A percentile compares a stretch with the other conserved stretches of the same genome.
phyloP scores from a whole-genome alignment of 805 yeast genomes.

The Yamadazyma tumulicola region DNA sequence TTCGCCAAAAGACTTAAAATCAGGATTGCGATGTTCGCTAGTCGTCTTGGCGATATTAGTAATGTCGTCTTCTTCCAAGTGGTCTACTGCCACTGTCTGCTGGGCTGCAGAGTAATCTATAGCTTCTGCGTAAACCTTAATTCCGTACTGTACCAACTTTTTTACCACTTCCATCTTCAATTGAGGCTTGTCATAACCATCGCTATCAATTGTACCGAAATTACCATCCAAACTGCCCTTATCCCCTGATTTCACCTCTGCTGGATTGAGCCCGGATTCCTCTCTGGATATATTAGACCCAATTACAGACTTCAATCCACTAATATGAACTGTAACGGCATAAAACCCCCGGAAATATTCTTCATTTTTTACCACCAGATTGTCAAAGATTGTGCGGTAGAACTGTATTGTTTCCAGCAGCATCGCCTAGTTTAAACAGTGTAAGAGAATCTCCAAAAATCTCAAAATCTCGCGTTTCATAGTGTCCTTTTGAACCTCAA shows the following conservation, averaged over 20 bases:
- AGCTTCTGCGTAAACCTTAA: slow-evolving; percentile 18
- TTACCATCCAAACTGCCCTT: slow-evolving; percentile 12
- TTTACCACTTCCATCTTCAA: slow-evolving; percentile 1
- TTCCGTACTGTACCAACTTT: slow-evolving; percentile 17
- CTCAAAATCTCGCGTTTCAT: too few species aligned
- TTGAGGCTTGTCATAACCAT: too few species aligned
- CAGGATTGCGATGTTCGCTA: slow-evolving; percentile 1
- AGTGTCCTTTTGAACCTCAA: slow-evolving; percentile 4
- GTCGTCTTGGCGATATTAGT: slow-evolving; percentile 6
- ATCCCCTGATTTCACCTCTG: too few species aligned
- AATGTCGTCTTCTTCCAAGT: slow-evolving; percentile 11
- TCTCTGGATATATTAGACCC: slow-evolving; percentile 15
- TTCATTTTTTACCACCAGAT: slow-evolving; percentile 14
- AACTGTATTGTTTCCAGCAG: slow-evolving; percentile 10
- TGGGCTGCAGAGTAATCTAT: slow-evolving; percentile 12
- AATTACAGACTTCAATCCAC: slow-evolving; percentile 20
- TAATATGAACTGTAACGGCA: slow-evolving; percentile 22
- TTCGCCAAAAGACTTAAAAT: slow-evolving; percentile 16
- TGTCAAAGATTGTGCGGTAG: slow-evolving; percentile 22
- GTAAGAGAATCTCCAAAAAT: too few species aligned
- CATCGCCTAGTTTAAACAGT: not conserved
- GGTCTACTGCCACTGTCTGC: not conserved
- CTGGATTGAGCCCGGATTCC: slow-evolving; percentile 1
- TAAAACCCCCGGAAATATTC: slow-evolving; percentile 20
- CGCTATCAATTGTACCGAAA: not conserved